Evolutionary conservation across 1,139 yeast species (phyloP).

Genomic region (Suhomyces anneliseae): DNA sequence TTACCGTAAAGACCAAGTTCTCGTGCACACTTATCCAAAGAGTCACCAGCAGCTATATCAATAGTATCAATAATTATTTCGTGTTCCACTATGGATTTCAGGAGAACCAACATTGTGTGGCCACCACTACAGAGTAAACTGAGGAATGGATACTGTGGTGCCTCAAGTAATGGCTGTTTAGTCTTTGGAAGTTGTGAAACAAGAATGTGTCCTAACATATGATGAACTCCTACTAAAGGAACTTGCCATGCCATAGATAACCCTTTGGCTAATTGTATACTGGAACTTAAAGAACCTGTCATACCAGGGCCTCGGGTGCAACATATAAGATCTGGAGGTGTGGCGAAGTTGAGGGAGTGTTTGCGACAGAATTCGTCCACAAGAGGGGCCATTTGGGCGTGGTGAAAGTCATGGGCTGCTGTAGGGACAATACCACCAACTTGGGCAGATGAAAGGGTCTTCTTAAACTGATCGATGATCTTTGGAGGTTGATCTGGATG

Average conservation of each 20-base stretch:
- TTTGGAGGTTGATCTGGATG: constrained; percentile 38
- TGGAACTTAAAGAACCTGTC: constrained; percentile 84
- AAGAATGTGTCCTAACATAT: constrained; percentile 90
- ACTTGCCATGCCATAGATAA: constrained; percentile 71
- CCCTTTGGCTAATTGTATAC: constrained; percentile 85
- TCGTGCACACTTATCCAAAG: constrained; percentile 89
- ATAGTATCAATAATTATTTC: constrained; percentile 70
- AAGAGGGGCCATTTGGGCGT: constrained; percentile 48
- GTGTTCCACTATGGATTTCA: constrained; percentile 62
- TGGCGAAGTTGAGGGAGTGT: constrained; percentile 22
- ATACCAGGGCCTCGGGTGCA: constrained; percentile 98
- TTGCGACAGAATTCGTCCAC: constrained; percentile 27
- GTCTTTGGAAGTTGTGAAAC: constrained; percentile 56
- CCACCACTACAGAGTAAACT: constrained; percentile 91
- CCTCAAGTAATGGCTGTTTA: constrained; percentile 30
- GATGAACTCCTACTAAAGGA: constrained; percentile 90
- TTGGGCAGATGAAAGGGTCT: constrained; percentile 62
- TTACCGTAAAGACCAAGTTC: constrained; percentile 77
- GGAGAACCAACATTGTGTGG: constrained; percentile 83
- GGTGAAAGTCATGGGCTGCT: constrained; percentile 81
- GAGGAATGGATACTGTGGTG: constrained; percentile 73
- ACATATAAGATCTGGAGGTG: constrained; percentile 73
- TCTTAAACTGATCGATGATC: constrained; percentile 60
- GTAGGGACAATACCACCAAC: constrained; percentile 90
- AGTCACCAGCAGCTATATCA: constrained; percentile 93